Conservation (phyloP, 2,329 filamentous ascomycete genomes). For the Sporothrix dimorphospora region DNA sequence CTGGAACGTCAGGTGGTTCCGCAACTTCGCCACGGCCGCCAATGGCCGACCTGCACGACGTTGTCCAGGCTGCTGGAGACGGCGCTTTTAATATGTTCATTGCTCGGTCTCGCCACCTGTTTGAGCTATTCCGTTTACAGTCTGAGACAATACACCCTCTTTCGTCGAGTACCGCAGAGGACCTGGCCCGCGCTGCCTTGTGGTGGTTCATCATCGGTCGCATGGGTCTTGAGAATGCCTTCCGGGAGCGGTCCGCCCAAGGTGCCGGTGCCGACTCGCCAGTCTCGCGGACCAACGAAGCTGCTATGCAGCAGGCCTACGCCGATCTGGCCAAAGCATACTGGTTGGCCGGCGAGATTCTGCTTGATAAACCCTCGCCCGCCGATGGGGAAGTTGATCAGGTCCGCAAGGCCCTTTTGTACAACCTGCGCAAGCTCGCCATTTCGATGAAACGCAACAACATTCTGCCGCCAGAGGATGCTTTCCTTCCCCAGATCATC, state of each 20-base stretch:
- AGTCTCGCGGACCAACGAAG: slow-evolving; percentile 51
- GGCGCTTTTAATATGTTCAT: slow-evolving; percentile 73
- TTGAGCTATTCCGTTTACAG: slow-evolving; percentile 75
- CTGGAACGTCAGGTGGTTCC: slow-evolving; percentile 20
- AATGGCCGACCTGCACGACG: slow-evolving; percentile 47
- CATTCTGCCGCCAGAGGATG: slow-evolving; percentile 71
- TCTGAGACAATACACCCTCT: slow-evolving; percentile 73
- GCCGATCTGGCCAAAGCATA: slow-evolving; percentile 82
- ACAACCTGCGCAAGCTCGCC: slow-evolving; percentile 72
- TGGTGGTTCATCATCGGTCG: slow-evolving; percentile 93
- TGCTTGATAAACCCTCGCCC: slow-evolving; percentile 50
- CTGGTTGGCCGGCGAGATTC: slow-evolving; percentile 70
- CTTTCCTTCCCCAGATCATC: slow-evolving; percentile 73
- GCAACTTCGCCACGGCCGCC: slow-evolving; percentile 38
- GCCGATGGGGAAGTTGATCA: slow-evolving; percentile 54
- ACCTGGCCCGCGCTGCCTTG: slow-evolving; percentile 71
- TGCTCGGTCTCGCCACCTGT: slow-evolving; percentile 70
- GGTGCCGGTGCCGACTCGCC: slow-evolving; percentile 47
- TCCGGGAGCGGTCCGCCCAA: slow-evolving; percentile 65
- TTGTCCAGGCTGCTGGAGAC: slow-evolving; percentile 54
- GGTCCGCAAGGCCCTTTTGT: slow-evolving; percentile 59
- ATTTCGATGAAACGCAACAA: slow-evolving; percentile 84
- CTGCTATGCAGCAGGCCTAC: slow-evolving; percentile 73
- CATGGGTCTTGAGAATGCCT: slow-evolving; percentile 70
- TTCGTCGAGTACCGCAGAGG: slow-evolving; percentile 62